Evolutionary conservation across 257 asterid genomes (phyloP).

Genomic region (Scutellaria galericulata): DNA sequence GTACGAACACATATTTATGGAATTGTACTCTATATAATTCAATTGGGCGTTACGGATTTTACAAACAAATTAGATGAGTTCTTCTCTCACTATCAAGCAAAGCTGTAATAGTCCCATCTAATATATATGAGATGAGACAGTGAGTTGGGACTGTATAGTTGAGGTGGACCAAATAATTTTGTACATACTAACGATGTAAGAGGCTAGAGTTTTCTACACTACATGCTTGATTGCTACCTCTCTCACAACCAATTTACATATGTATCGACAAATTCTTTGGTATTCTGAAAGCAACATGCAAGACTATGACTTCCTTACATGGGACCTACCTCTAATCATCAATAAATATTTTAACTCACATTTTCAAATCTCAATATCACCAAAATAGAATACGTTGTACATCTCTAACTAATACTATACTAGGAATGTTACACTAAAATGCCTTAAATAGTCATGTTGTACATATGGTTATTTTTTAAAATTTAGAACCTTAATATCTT

Average conservation of each 20-base stretch:
- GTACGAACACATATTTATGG: not conserved
- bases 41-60: too few species aligned
- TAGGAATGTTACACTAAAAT: too few species aligned
- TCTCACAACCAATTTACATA: conserved; percentile 22
- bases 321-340: conserved; percentile 41
- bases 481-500: too few species aligned
- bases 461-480: too few species aligned
- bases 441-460: too few species aligned
- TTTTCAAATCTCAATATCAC: too few species aligned
- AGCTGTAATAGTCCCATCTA: conserved; percentile 49
- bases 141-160: conserved; percentile 14
- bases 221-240: conserved; percentile 41
- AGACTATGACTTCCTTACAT: conserved; percentile 32
- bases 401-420: too few species aligned
- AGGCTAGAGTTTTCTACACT: conserved; percentile 33
- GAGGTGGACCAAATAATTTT: conserved; percentile 30
- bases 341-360: not conserved
- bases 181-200: conserved; percentile 7
- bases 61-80: too few species aligned
- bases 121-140: conserved; percentile 20
- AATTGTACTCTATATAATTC: not conserved
- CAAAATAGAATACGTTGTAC: too few species aligned
- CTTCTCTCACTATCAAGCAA: conserved; percentile 38
- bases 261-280: conserved; percentile 36
- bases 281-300: conserved; percentile 39